Evolutionary conservation across 2,329 filamentous ascomycete genomes (phyloP).

Genomic region (Nannizziopsis arthrosporioides): DNA sequence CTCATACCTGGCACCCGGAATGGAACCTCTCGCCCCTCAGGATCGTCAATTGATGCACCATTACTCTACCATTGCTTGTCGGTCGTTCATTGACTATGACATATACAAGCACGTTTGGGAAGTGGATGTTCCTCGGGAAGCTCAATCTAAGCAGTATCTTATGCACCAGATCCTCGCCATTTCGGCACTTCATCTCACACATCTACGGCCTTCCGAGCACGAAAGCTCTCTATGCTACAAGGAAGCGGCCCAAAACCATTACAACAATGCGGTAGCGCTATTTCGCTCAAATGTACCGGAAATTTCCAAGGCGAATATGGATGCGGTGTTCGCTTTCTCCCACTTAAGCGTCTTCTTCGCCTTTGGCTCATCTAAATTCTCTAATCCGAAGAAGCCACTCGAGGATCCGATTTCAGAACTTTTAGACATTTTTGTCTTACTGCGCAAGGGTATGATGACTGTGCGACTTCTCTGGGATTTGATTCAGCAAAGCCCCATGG

Average conservation of each 20-base stretch:
- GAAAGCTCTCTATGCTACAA: slow-evolving; percentile 5
- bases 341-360: slow-evolving; percentile 14
- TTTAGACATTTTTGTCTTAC: slow-evolving; percentile 11
- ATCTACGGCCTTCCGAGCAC: slow-evolving; percentile 4
- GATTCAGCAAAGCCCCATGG: slow-evolving; percentile 9
- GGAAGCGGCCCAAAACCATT: slow-evolving; percentile 12
- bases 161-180: slow-evolving; percentile 20
- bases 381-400: not conserved
- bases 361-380: slow-evolving; percentile 13
- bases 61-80: slow-evolving; percentile 11
- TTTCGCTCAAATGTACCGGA: slow-evolving; percentile 8
- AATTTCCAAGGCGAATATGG: slow-evolving; percentile 9
- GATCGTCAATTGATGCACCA: slow-evolving; percentile 15
- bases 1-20: not conserved
- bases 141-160: slow-evolving; percentile 16
- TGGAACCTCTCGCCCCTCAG: not conserved
- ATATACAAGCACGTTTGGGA: slow-evolving; percentile 15
- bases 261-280: slow-evolving; percentile 8
- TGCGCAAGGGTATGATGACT: slow-evolving; percentile 11
- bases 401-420: slow-evolving; percentile 12
- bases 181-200: slow-evolving; percentile 19
- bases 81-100: slow-evolving; percentile 13
- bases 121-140: slow-evolving; percentile 13
- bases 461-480: slow-evolving; percentile 10
- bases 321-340: slow-evolving; percentile 15